Base-by-base conservation (phyloP, 1,284 basidiomycete genomes). In the Cyathus olla region DNA sequence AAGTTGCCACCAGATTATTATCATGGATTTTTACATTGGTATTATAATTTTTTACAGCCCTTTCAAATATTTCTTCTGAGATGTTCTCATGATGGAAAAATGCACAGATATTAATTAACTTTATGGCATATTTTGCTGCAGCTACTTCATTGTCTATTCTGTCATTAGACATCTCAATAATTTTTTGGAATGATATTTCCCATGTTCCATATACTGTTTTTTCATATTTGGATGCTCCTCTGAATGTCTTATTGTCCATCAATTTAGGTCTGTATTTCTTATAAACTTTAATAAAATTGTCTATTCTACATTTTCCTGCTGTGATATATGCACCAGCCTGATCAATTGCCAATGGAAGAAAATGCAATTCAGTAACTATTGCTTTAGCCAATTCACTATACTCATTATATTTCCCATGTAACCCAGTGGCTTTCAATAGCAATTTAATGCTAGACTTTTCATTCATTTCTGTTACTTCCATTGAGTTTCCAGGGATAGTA, bases 161-260 rank as follows among this genome's bases (percentile, higher is more conserved):
- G 13, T 35, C 31, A 35, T 35, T 35, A 8, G 31, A 35, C 31
- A 35, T 35, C 13, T 35, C 31, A 6, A 35, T 8, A 8, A 35
- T 35, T 35, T 35, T 35, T 35, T 35, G 31, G 13, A 35, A 35
- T 21, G 56, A 57, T 29, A 51, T 15, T 21, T 59, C 57, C 50
- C 51, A 59, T 19, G 57, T 44, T 15, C 57, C 57, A 53, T 59
- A 59, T 8, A 59, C 57, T 44, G 57, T 51, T 15, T 24, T 29
- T 26, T 42, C 51, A 53, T 59, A 59, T 21, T 59, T 39, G 9
- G 57, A 59, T 10, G 57, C 57, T 2, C 50, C 51, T 28, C 46
- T 40, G 13, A 55, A 55, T 31, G n/a, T 27, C 9, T 37, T 28
- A 44, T 59, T 31, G 19, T 29, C 40, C 37, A 59, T 31, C 19